These are phyloP conservation scores for Cucurbita moschata DNA, from an alignment of 306 rosid species.

Conservation along the genomic window DNA sequence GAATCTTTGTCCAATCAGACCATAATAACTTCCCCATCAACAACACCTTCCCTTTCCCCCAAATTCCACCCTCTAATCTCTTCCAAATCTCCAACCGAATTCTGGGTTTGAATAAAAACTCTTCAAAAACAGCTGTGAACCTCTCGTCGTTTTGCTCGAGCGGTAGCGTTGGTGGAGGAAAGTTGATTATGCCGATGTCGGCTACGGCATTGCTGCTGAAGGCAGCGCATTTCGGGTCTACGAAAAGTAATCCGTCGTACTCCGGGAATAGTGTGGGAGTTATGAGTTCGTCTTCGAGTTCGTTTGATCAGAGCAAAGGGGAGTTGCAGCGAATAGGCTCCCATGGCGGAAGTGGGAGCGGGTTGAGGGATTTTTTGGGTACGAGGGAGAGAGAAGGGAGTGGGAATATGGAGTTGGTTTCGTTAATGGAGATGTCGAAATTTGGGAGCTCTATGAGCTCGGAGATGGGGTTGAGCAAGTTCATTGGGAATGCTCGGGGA, in stretches of 20 bases:
- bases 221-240: constrained; percentile 64
- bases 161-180: neutral
- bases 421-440: neutral
- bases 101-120: neutral
- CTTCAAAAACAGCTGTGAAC: neutral
- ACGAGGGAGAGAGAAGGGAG: neutral
- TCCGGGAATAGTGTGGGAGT: constrained; percentile 35
- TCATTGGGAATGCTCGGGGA: neutral
- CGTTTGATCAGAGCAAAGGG: neutral
- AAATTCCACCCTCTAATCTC: neutral
- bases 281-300: constrained; percentile 9
- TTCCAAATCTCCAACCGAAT: neutral
- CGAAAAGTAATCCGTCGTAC: constrained; percentile 20
- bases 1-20: neutral
- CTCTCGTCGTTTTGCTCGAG: neutral
- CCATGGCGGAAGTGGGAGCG: neutral
- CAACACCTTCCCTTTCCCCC: neutral
- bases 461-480: neutral
- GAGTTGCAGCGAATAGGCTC: neutral
- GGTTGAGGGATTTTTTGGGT: neutral
- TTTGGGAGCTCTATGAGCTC: neutral
- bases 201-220: constrained; percentile 53
- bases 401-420: neutral
- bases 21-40: neutral
- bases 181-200: constrained; percentile 14